A percentile compares a stretch with the other conserved stretches of the same genome.
Conservation (phyloP, 768 basidiomycete genomes). For the Termitomyces sp. region DNA sequence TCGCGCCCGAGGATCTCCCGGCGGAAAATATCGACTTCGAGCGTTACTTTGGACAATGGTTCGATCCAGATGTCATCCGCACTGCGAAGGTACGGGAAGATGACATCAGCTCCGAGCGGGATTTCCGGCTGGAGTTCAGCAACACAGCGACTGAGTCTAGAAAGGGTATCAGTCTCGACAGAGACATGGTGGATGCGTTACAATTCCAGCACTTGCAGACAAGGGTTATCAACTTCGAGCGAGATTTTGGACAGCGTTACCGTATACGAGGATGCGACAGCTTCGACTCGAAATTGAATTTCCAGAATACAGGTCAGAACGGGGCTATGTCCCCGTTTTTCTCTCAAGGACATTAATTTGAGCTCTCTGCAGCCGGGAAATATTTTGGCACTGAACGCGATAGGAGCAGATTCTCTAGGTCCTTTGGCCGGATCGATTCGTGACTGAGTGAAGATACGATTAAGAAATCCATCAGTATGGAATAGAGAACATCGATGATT, state of each 20-base stretch:
- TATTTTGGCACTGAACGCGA: background rate
- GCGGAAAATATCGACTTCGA: background rate
- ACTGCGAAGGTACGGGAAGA: background rate
- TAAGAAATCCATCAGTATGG: background rate
- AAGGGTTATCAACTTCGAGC: background rate
- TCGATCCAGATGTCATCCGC: background rate
- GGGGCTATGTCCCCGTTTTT: background rate
- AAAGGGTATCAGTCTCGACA: no score
- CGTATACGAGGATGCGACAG: background rate
- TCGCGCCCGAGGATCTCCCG: background rate
- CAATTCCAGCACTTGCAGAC: no score
- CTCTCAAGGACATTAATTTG: background rate
- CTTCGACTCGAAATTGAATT: background rate
- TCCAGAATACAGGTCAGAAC: background rate
- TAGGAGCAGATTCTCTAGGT: background rate
- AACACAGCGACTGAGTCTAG: no score
- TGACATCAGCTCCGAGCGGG: background rate
- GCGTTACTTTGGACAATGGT: background rate
- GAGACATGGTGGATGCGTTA: no score
- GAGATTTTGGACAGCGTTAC: background rate
- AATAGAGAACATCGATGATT: background rate
- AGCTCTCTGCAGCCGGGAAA: background rate
- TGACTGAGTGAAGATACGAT: background rate
- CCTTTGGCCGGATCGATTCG: background rate
- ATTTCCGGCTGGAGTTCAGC: background rate